These are phyloP conservation scores for Penicillium macrosclerotiorum DNA, from an alignment of 495 filamentous ascomycete genomes.

Conservation along the genomic window DNA sequence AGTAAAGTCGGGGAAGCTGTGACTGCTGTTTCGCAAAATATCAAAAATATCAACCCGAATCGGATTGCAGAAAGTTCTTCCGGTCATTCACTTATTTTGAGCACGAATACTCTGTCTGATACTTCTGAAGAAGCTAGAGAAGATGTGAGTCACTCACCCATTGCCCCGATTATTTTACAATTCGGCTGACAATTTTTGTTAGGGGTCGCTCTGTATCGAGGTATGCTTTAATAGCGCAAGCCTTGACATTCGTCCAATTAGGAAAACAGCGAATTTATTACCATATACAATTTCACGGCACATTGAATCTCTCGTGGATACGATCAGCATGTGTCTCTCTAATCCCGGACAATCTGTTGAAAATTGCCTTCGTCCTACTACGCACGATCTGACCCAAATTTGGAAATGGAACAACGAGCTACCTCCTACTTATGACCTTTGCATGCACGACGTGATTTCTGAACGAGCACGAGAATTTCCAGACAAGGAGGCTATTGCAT, in stretches of 20 bases:
- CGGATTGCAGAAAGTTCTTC: too few species aligned
- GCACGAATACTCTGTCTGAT: slow-evolving; percentile 25
- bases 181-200: slow-evolving; percentile 1
- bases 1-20: slow-evolving; percentile 19
- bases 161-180: not conserved
- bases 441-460: slow-evolving; percentile 47
- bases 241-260: slow-evolving; percentile 28
- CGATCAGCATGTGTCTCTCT: slow-evolving; percentile 26
- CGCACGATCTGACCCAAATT: slow-evolving; percentile 29
- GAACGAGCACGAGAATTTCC: slow-evolving; percentile 32
- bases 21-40: slow-evolving; percentile 17
- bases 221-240: slow-evolving; percentile 16
- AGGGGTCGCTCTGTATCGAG: slow-evolving; percentile 29
- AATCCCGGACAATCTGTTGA: slow-evolving; percentile 21
- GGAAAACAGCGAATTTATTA: slow-evolving; percentile 28
- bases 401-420: slow-evolving; percentile 34
- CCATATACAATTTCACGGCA: slow-evolving; percentile 33
- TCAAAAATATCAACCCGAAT: slow-evolving; percentile 15
- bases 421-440: slow-evolving; percentile 32
- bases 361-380: slow-evolving; percentile 23
- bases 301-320: slow-evolving; percentile 30
- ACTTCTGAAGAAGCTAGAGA: slow-evolving; percentile 16
- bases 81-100: slow-evolving; percentile 33
- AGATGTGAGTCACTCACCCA: slow-evolving; percentile 22
- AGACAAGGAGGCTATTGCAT: slow-evolving; percentile 37